Percentiles rank a stretch among this genome's conserved stretches.
phyloP scores from a whole-genome alignment of 257 asterid species.

The Dorcoceras hygrometricum region DNA sequence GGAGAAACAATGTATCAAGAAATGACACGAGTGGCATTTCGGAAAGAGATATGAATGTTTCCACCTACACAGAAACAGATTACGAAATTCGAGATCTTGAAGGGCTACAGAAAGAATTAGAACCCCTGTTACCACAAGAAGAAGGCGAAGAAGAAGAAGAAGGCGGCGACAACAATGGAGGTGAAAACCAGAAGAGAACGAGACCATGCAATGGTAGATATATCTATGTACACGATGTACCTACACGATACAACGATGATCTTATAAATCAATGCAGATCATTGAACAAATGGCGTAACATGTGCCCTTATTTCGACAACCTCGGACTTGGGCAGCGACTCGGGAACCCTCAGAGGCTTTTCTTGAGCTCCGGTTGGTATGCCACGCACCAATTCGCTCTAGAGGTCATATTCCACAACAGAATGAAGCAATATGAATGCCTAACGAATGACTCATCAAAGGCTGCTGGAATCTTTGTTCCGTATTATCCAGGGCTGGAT shows the following conservation, averaged over 20 bases:
- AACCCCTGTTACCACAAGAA: conserved; percentile 24
- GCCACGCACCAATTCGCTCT: conserved; percentile 68
- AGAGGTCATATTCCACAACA: conserved; percentile 65
- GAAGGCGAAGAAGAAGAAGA: background rate
- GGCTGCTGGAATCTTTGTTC: conserved; percentile 66
- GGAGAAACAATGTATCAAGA: background rate
- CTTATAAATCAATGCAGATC: conserved; percentile 48
- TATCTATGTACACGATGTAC: conserved; percentile 60
- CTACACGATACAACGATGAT: conserved; percentile 50
- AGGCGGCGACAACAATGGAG: background rate
- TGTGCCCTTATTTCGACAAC: conserved; percentile 64
- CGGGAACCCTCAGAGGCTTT: conserved; percentile 52
- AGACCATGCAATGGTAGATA: conserved; percentile 47
- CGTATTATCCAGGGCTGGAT: conserved; percentile 77
- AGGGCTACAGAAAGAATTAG: conserved; percentile 39
- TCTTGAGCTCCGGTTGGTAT: conserved; percentile 59
- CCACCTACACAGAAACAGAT: background rate
- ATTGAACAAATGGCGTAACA: conserved; percentile 60
- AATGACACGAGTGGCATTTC: conserved; percentile 4
- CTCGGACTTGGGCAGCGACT: conserved; percentile 64
- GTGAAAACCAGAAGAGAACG: background rate
- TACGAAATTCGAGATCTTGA: conserved; percentile 27
- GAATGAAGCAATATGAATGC: conserved; percentile 76
- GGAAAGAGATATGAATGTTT: background rate
- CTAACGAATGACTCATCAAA: conserved; percentile 57